These are phyloP conservation scores for Thelonectria rubi DNA, from an alignment of 2,329 filamentous ascomycete species.

Conservation along the genomic window DNA sequence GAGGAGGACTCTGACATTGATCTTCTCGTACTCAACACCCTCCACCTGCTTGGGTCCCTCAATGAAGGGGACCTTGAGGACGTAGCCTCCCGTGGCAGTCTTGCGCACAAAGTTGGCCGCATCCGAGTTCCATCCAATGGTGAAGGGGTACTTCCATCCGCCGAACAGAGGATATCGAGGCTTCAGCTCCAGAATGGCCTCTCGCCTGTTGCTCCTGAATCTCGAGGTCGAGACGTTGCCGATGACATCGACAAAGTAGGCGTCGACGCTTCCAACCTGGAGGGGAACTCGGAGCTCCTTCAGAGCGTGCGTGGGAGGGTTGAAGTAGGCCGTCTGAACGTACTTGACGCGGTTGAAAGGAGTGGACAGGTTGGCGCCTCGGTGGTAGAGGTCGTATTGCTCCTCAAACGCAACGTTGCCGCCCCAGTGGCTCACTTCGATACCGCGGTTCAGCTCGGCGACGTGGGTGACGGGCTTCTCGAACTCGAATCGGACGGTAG, in stretches of 20 bases:
- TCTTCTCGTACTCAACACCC: constrained; percentile 84
- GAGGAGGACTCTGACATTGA: constrained; percentile 83
- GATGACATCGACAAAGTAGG: constrained; percentile 96
- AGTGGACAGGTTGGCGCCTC: constrained; percentile 78
- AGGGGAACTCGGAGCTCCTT: constrained; percentile 85
- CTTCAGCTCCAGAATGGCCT: constrained; percentile 88
- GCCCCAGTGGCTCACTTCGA: constrained; percentile 98
- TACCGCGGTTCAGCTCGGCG: constrained; percentile 81
- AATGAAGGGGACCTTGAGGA: constrained; percentile 90
- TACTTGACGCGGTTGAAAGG: constrained; percentile 82
- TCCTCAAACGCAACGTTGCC: constrained; percentile 97
- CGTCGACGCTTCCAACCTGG: constrained; percentile 79
- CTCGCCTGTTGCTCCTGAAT: constrained; percentile 80
- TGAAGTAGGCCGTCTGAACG: constrained; percentile 78
- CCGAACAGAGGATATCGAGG: constrained; percentile 97
- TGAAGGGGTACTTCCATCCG: constrained; percentile 98
- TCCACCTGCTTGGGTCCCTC: constrained; percentile 89
- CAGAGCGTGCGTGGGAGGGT: constrained; percentile 78
- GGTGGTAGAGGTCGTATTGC: constrained; percentile 87
- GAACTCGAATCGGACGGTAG: constrained; percentile 91
- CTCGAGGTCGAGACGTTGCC: constrained; percentile 95
- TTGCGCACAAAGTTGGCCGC: constrained; percentile 79
- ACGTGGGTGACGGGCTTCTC: constrained; percentile 89
- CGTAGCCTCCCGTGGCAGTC: constrained; percentile 73
- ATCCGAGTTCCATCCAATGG: constrained; percentile 93